Percentiles rank a stretch among this genome's conserved stretches.
Conservation (phyloP, 140 eudicot species). For the Ambrosia hybrid region DNA sequence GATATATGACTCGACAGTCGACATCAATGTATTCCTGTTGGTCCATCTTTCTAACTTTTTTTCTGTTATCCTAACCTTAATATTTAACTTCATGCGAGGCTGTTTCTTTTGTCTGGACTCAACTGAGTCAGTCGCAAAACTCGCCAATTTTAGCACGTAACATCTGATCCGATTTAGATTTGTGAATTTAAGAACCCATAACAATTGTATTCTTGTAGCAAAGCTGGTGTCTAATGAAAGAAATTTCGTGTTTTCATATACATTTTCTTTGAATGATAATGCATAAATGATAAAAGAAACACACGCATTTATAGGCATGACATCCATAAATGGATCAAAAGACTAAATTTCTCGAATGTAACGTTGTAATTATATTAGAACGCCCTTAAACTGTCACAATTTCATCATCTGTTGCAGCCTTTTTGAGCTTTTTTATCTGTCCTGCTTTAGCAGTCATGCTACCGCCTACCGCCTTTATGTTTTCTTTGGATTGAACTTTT, state of each 20-base stretch:
- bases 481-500: too few species aligned
- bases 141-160: neutral
- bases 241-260: neutral
- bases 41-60: neutral
- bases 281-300: neutral
- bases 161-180: neutral
- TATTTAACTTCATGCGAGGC: neutral
- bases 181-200: constrained; percentile 5
- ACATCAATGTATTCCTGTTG: neutral
- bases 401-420: neutral
- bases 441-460: neutral
- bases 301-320: neutral
- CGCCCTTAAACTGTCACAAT: constrained; percentile 14
- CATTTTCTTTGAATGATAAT: neutral
- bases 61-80: neutral
- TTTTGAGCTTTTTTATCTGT: neutral
- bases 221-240: neutral
- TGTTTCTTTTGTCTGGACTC: neutral
- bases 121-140: neutral
- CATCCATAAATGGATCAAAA: neutral
- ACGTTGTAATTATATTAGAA: constrained; percentile 1
- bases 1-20: constrained; percentile 4
- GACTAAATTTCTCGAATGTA: constrained; percentile 3
- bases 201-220: constrained; percentile 7
- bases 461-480: neutral